These are phyloP conservation scores for Penicillium rolfsii DNA, from an alignment of 2,329 filamentous ascomycete genomes.

Conservation along the genomic window DNA sequence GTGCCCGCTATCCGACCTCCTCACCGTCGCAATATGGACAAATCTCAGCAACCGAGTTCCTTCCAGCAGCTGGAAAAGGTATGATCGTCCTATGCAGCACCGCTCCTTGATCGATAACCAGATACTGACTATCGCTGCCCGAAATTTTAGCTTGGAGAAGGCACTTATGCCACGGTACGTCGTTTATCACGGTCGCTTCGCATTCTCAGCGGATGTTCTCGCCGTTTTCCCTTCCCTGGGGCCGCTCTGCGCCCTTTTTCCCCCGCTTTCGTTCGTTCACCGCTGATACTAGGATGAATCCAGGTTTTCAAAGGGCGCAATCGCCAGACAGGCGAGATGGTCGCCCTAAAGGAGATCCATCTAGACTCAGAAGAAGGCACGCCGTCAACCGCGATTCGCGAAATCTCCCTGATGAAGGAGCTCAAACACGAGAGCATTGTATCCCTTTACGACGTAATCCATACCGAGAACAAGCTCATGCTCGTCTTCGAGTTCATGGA, in stretches of 20 bases:
- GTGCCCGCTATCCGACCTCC: conserved; percentile 20
- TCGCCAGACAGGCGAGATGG: conserved; percentile 92
- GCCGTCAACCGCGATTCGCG: conserved; percentile 93
- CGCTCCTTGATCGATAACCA: conserved; percentile 2
- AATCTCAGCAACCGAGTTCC: conserved; percentile 88
- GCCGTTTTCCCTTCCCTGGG: background rate
- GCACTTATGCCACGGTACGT: conserved; percentile 94
- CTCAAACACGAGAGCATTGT: conserved; percentile 99
- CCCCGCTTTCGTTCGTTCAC: conserved; percentile 3
- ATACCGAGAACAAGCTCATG: conserved; percentile 99
- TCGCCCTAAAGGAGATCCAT: conserved; percentile 97
- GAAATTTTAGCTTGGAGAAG: conserved; percentile 74
- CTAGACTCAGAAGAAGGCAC: conserved; percentile 98
- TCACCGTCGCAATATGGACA: conserved; percentile 68
- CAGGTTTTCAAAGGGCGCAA: conserved; percentile 99
- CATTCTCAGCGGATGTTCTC: conserved; percentile 1
- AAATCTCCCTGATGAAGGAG: conserved; percentile 99
- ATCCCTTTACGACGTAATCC: conserved; percentile 95
- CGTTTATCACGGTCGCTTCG: background rate
- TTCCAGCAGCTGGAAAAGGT: conserved; percentile 98
- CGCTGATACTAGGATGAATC: conserved; percentile 26
- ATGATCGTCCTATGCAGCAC: conserved; percentile 14
- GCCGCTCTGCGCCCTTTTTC: conserved; percentile 6
- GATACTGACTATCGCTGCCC: conserved; percentile 34
- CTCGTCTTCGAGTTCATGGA: conserved; percentile 99